A percentile compares a stretch with the other conserved stretches of the same genome.
These are phyloP conservation scores for Cymodocea nodosa DNA, from an alignment of 116 monocot species.

Conservation along the genomic window DNA sequence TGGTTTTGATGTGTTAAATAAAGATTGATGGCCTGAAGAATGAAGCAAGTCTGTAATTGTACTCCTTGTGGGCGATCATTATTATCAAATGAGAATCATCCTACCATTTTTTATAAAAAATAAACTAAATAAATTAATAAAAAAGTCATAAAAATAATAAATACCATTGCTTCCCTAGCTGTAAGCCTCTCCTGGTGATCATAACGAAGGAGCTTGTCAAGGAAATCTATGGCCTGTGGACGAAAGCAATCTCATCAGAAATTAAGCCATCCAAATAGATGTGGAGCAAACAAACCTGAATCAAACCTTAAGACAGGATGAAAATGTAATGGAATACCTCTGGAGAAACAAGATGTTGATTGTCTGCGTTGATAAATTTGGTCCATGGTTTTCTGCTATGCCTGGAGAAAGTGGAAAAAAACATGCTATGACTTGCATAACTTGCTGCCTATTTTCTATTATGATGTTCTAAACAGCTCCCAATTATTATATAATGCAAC, in stretches of 20 bases:
- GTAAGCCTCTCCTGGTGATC: constrained; percentile 96
- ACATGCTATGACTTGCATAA: too few species aligned
- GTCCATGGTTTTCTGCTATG: constrained; percentile 97
- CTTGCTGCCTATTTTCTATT: too few species aligned
- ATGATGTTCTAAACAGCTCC: too few species aligned
- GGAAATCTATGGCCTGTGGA: constrained; percentile 92
- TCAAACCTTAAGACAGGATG: too few species aligned
- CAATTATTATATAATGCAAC: too few species aligned
- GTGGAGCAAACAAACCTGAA: too few species aligned
- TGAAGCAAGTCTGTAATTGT: too few species aligned
- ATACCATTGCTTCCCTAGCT: constrained; percentile 94
- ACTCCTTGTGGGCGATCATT: too few species aligned
- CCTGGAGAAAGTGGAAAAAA: constrained; percentile 25
- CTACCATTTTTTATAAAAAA: background rate
- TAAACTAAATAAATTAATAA: background rate
- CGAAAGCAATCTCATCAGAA: background rate
- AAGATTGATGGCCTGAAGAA: too few species aligned
- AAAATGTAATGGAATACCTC: constrained; percentile 38
- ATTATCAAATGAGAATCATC: too few species aligned
- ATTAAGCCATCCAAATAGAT: background rate
- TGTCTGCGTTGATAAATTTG: constrained; percentile 87
- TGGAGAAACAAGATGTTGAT: constrained; percentile 93
- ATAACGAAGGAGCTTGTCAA: constrained; percentile 91
- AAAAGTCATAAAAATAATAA: background rate
- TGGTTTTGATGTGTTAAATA: too few species aligned